phyloP scores from a whole-genome alignment of 345 rosid species.

The Erodium maritimum region DNA sequence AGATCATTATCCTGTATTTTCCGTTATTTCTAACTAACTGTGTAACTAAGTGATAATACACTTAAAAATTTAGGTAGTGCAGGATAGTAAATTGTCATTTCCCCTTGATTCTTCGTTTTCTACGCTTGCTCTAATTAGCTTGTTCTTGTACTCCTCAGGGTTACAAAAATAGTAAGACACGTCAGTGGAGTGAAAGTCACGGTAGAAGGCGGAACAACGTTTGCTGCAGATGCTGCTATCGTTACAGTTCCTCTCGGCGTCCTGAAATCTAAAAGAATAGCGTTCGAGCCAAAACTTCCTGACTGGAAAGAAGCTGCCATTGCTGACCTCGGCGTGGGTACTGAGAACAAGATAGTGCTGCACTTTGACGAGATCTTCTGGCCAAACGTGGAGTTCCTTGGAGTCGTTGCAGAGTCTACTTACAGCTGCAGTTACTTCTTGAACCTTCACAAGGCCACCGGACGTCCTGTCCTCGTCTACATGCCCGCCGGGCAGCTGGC shows the following conservation, averaged over 20 bases:
- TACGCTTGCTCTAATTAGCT: not conserved
- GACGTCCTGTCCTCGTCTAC: constrained; percentile 76
- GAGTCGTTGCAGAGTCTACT: constrained; percentile 82
- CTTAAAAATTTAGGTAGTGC: too few species aligned
- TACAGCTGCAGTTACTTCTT: constrained; percentile 90
- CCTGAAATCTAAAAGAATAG: constrained; percentile 48
- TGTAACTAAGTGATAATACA: too few species aligned
- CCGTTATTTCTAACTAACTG: too few species aligned
- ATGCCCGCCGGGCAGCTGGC: constrained; percentile 99
- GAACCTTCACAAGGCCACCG: constrained; percentile 95
- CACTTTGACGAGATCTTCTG: constrained; percentile 85
- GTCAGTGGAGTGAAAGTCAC: constrained; percentile 73
- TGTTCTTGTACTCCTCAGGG: constrained; percentile 31
- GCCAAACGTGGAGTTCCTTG: constrained; percentile 97
- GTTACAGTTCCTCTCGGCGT: constrained; percentile 85
- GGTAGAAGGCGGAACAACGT: constrained; percentile 53
- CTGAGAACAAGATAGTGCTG: constrained; percentile 74
- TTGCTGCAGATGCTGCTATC: constrained; percentile 74
- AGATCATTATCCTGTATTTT: too few species aligned
- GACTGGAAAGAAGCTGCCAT: constrained; percentile 97
- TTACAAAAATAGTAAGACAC: constrained; percentile 52
- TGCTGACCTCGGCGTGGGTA: constrained; percentile 75
- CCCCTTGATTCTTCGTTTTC: not conserved
- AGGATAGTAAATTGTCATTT: too few species aligned
- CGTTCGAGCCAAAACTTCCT: constrained; percentile 76